phyloP scores from a whole-genome alignment of 345 rosid genomes.

The Lepidium aucheri region DNA sequence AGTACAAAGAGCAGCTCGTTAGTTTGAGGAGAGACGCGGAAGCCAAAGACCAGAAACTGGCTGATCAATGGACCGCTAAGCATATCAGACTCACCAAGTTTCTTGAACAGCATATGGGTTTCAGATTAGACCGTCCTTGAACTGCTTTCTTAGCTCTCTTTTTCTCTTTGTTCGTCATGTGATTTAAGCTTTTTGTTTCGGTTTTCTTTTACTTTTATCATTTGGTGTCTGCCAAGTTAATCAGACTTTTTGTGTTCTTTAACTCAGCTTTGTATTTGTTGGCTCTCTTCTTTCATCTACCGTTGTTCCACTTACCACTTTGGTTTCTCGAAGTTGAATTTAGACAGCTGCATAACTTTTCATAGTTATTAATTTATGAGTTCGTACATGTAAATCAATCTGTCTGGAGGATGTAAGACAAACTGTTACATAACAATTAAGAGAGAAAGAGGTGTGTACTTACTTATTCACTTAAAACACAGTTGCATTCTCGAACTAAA shows the following conservation, averaged over 20 bases:
- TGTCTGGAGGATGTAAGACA: not conserved
- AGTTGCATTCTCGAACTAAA: slow-evolving; percentile 5
- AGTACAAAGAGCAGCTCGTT: slow-evolving; percentile 64
- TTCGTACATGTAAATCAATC: not conserved
- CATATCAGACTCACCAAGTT: slow-evolving; percentile 66
- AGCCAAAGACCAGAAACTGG: slow-evolving; percentile 78
- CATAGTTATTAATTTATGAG: not conserved
- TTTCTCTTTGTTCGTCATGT: slow-evolving; percentile 3
- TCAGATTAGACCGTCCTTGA: slow-evolving; percentile 34
- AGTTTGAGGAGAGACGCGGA: slow-evolving; percentile 76
- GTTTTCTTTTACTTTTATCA: not conserved
- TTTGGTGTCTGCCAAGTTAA: not conserved
- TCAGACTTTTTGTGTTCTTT: slow-evolving; percentile 1
- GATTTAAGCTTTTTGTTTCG: slow-evolving; percentile 7
- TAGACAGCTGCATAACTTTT: not conserved
- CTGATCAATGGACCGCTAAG: slow-evolving; percentile 78
- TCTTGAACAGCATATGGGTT: slow-evolving; percentile 61
- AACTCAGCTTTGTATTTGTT: slow-evolving; percentile 17
- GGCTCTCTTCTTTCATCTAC: not conserved
- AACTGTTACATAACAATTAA: not conserved
- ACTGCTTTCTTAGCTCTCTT: not conserved
- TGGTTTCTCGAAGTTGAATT: not conserved
- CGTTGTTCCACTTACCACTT: not conserved
- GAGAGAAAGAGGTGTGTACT: slow-evolving; percentile 3
- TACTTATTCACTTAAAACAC: slow-evolving; percentile 14